These are phyloP conservation scores for Myxozyma kluyveri DNA, from an alignment of 805 yeast species.

Conservation along the genomic window DNA sequence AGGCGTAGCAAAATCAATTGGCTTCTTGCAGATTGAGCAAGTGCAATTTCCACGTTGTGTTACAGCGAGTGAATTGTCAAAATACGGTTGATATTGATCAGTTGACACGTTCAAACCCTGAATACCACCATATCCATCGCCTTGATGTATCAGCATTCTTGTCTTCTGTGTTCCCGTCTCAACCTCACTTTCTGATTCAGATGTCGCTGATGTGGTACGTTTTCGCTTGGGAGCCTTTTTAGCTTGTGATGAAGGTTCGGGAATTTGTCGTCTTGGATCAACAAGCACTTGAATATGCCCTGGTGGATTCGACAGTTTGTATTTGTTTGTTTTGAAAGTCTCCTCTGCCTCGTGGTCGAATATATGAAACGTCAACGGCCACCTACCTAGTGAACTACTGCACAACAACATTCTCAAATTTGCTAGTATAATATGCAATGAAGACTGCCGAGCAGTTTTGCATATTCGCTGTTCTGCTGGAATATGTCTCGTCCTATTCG, in stretches of 20 bases:
- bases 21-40: constrained; percentile 22
- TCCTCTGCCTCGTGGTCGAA: constrained; percentile 32
- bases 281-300: constrained; percentile 11
- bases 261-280: constrained; percentile 6
- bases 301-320: constrained; percentile 23
- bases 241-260: background rate
- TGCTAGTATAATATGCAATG: constrained; percentile 34
- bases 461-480: constrained; percentile 42
- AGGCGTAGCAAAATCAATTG: background rate
- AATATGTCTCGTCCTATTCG: constrained; percentile 63
- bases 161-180: background rate
- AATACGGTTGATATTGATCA: constrained; percentile 21
- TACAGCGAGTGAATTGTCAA: background rate
- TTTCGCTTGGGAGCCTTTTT: constrained; percentile 1
- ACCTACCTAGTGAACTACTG: constrained; percentile 31
- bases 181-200: too few species aligned
- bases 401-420: constrained; percentile 33
- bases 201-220: too few species aligned
- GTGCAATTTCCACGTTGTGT: background rate
- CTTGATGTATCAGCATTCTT: constrained; percentile 15
- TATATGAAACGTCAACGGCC: constrained; percentile 34
- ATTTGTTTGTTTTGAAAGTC: constrained; percentile 35
- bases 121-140: constrained; percentile 27
- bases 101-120: constrained; percentile 14
- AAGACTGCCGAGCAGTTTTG: constrained; percentile 26